These are phyloP conservation scores for Fusarium sp. DNA, from an alignment of 2,329 filamentous ascomycete genomes.

Conservation along the genomic window DNA sequence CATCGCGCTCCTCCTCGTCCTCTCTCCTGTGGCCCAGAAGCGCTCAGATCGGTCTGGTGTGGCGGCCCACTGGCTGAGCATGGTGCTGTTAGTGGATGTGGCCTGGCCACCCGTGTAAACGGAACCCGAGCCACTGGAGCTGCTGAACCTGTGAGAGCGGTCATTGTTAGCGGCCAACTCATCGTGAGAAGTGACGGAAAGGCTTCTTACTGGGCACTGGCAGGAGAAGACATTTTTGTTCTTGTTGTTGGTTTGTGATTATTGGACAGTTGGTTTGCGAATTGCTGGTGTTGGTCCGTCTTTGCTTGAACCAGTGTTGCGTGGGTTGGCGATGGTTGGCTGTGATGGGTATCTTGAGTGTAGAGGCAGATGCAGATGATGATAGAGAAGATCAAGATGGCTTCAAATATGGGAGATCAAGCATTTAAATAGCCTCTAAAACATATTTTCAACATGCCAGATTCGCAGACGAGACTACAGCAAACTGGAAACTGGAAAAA, in stretches of 20 bases:
- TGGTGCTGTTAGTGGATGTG: slow-evolving; percentile 6
- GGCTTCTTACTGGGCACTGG: slow-evolving; percentile 20
- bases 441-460: not conserved
- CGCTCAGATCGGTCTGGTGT: slow-evolving; percentile 20
- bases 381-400: not conserved
- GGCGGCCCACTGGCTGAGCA: slow-evolving; percentile 22
- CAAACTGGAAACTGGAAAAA: slow-evolving; percentile 32
- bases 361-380: not conserved
- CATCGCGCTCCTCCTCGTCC: slow-evolving; percentile 18
- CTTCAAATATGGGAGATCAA: not conserved
- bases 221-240: slow-evolving; percentile 25
- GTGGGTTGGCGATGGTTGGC: not conserved
- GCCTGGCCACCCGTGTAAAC: slow-evolving; percentile 28
- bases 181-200: not conserved
- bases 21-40: slow-evolving; percentile 28
- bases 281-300: slow-evolving; percentile 2
- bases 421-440: not conserved
- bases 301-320: not conserved
- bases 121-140: slow-evolving; percentile 25
- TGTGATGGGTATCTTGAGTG: not conserved
- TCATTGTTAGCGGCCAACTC: not conserved
- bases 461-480: slow-evolving; percentile 19
- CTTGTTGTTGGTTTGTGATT: not conserved
- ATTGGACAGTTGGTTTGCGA: not conserved
- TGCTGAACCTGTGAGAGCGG: slow-evolving; percentile 13